Evolutionary conservation across 2,329 filamentous ascomycete species (phyloP).

Genomic region (Salinomyces thailandicus): DNA sequence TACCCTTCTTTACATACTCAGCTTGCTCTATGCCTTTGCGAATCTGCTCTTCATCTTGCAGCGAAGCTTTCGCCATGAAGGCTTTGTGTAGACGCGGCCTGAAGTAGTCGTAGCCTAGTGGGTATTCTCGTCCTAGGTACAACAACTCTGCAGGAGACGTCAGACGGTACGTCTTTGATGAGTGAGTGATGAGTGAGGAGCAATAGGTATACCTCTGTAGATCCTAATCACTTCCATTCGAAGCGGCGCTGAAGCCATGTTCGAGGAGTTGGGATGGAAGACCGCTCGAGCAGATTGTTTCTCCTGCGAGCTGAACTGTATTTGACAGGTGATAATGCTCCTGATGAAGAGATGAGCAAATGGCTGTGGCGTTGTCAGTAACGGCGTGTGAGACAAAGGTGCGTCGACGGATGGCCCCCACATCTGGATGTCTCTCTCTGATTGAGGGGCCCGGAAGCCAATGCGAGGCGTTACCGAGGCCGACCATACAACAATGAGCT

Average conservation of each 20-base stretch:
- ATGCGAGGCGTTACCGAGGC: no score
- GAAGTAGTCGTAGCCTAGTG: slow-evolving; percentile 74
- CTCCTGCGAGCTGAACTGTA: no score
- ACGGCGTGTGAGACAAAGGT: no score
- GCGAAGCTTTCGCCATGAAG: slow-evolving; percentile 62
- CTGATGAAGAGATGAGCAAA: no score
- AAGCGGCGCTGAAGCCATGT: slow-evolving; percentile 38
- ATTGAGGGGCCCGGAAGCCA: no score
- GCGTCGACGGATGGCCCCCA: no score
- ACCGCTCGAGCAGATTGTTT: no score
- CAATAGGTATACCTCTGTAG: slow-evolving; percentile 61
- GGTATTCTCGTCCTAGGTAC: slow-evolving; percentile 75
- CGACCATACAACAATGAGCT: no score
- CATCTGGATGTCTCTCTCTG: no score
- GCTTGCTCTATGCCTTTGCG: slow-evolving; percentile 63
- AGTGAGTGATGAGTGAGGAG: not conserved
- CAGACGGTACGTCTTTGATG: not conserved
- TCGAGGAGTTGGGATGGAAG: no score
- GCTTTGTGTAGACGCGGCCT: slow-evolving; percentile 70
- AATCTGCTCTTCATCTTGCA: slow-evolving; percentile 67
- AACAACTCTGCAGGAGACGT: slow-evolving; percentile 57
- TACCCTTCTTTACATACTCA: slow-evolving; percentile 85
- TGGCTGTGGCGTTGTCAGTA: no score
- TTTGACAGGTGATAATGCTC: no score
- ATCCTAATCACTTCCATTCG: slow-evolving; percentile 70